phyloP scores from a whole-genome alignment of 495 filamentous ascomycete genomes.

The Talaromyces adpressus region DNA sequence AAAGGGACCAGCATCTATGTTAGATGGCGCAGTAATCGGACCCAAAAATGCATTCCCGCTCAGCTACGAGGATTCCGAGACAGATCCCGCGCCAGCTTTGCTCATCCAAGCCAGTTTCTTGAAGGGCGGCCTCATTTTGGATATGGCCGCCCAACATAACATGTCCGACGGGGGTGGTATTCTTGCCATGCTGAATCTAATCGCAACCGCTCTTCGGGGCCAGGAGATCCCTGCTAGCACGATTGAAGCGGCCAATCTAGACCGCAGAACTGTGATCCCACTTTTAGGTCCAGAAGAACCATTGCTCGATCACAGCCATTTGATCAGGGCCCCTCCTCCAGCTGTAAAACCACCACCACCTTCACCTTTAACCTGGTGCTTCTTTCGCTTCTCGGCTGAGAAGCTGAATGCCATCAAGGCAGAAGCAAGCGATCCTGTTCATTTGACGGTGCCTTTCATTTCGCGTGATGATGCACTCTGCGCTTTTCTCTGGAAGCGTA shows the following conservation, averaged over 20 bases:
- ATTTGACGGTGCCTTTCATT: conserved; percentile 13
- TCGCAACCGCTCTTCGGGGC: conserved; percentile 23
- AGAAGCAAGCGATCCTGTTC: conserved; percentile 12
- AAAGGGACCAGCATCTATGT: background rate
- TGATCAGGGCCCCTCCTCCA: background rate
- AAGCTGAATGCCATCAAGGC: conserved; percentile 16
- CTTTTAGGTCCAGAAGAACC: conserved; percentile 8
- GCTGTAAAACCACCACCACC: background rate
- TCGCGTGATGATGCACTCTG: conserved; percentile 47
- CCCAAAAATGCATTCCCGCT: background rate
- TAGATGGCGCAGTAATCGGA: background rate
- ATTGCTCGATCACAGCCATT: background rate
- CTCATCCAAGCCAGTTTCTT: conserved; percentile 29
- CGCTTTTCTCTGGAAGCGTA: conserved; percentile 39
- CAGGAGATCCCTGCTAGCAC: conserved; percentile 13
- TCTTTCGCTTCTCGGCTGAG: background rate
- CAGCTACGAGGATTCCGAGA: background rate
- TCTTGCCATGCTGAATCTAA: conserved; percentile 23
- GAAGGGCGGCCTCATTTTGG: conserved; percentile 23
- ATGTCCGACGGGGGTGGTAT: conserved; percentile 33
- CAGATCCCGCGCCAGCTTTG: background rate
- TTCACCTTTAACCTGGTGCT: background rate
- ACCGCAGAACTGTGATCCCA: conserved; percentile 23
- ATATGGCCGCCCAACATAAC: conserved; percentile 33
- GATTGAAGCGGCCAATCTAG: conserved; percentile 24